Conservation (phyloP, 805 yeast genomes). For the Torulaspora gathmanii region DNA sequence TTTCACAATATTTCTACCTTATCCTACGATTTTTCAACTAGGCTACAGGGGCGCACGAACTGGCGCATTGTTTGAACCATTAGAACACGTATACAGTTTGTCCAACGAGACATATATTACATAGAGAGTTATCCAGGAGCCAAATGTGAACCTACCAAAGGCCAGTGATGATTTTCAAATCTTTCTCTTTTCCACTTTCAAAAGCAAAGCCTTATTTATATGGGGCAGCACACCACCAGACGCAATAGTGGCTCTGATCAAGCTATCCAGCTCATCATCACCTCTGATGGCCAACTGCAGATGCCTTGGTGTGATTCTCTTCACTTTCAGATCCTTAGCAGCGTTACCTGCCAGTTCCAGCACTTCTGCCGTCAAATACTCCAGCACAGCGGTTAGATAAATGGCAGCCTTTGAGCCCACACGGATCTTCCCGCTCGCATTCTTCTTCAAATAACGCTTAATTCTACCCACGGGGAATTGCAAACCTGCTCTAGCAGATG, state of each 20-base stretch:
- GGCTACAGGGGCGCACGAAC: not conserved
- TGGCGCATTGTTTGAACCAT: not conserved
- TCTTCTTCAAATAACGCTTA: slow-evolving; percentile 88
- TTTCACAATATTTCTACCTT: not conserved
- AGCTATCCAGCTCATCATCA: slow-evolving; percentile 93
- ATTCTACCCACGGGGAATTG: slow-evolving; percentile 99
- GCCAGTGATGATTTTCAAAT: no score
- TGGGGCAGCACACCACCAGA: slow-evolving; percentile 98
- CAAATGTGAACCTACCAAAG: not conserved
- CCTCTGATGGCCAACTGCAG: slow-evolving; percentile 95
- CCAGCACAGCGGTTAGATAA: slow-evolving; percentile 91
- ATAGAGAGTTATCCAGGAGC: not conserved
- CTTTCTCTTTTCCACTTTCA: slow-evolving; percentile 53
- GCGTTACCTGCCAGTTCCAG: slow-evolving; percentile 98
- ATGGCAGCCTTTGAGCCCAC: slow-evolving; percentile 95
- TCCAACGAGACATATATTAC: slow-evolving; percentile 8
- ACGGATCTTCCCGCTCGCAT: slow-evolving; percentile 79
- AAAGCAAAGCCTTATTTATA: slow-evolving; percentile 73
- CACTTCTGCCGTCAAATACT: slow-evolving; percentile 94
- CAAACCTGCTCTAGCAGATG: slow-evolving; percentile 90
- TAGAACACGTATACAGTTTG: slow-evolving; percentile 4
- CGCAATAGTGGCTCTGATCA: slow-evolving; percentile 93
- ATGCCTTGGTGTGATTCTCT: slow-evolving; percentile 97
- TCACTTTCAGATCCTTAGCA: slow-evolving; percentile 89
- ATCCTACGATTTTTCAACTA: not conserved